A percentile compares a stretch with the other conserved stretches of the same genome.
Evolutionary conservation across 352 stramenopile genomes (phyloP).

Genomic region (Phytopythium chamaehyphon): DNA sequence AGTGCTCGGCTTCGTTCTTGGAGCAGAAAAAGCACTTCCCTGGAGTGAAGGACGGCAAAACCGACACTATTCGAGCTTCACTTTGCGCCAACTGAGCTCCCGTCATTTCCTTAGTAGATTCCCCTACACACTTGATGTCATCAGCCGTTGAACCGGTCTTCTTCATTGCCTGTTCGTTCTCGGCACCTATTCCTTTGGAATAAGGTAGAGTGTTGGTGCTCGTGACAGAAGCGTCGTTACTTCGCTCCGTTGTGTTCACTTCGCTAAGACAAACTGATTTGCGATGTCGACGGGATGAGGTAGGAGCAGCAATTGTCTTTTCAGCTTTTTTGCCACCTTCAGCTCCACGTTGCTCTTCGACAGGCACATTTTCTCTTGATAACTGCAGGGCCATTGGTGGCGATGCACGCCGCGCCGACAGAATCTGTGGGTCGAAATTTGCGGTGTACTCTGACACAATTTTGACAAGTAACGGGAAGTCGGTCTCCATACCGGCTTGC

Average conservation of each 20-base stretch:
- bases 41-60: slow-evolving; percentile 72
- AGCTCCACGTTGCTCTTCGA: background rate
- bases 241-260: background rate
- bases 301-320: background rate
- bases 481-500: slow-evolving; percentile 60
- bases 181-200: too few species aligned
- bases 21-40: slow-evolving; percentile 86
- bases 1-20: slow-evolving; percentile 78
- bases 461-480: slow-evolving; percentile 74
- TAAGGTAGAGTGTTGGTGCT: too few species aligned
- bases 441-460: slow-evolving; percentile 84
- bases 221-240: too few species aligned
- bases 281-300: background rate
- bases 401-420: slow-evolving; percentile 31
- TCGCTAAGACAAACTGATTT: background rate
- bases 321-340: background rate
- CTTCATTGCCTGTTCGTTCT: too few species aligned
- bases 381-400: slow-evolving; percentile 14
- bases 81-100: too few species aligned
- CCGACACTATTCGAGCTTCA: slow-evolving; percentile 45
- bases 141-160: too few species aligned
- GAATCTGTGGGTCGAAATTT: slow-evolving; percentile 71
- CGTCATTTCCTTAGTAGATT: too few species aligned
- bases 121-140: too few species aligned
- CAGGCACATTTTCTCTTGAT: too few species aligned